Evolutionary conservation across 192 early-diverging fungal genomes (phyloP).

Genomic region (Allomyces macrogynus): DNA sequence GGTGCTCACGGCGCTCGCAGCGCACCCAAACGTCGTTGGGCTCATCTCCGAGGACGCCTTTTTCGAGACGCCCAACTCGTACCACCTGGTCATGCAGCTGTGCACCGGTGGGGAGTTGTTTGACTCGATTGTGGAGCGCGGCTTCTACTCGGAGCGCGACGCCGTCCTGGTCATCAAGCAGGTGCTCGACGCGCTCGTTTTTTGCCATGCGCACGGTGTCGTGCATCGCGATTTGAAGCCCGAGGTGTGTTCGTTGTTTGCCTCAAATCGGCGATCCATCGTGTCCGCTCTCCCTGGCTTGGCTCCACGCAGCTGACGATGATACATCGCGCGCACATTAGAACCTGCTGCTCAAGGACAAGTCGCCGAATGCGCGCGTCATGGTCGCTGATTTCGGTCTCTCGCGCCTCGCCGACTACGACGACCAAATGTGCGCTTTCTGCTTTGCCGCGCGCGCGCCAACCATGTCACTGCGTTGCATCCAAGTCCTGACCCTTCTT

Average conservation of each 20-base stretch:
- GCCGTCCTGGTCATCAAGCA: conserved; percentile 27
- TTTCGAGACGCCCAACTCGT: background rate
- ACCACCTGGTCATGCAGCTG: background rate
- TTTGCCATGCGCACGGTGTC: conserved; percentile 56
- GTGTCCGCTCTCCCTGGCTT: too few relatives aligned
- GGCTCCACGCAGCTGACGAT: too few relatives aligned
- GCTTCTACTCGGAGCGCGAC: background rate
- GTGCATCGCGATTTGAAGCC: conserved; percentile 89
- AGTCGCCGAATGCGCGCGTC: conserved; percentile 32
- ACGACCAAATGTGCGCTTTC: background rate
- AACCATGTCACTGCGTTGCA: too few relatives aligned
- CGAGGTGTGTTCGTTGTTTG: conserved; percentile 10
- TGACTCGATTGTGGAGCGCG: background rate
- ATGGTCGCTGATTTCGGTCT: conserved; percentile 72
- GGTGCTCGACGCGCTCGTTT: conserved; percentile 51
- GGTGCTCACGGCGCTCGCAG: background rate
- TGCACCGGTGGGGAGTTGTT: background rate
- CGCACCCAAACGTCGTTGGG: background rate
- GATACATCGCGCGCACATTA: conserved; percentile 10
- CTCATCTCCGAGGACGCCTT: background rate
- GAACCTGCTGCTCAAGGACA: conserved; percentile 38
- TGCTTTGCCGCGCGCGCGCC: too few relatives aligned
- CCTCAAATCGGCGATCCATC: too few relatives aligned
- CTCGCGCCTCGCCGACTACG: background rate
- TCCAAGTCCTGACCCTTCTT: too few relatives aligned